phyloP scores from a whole-genome alignment of 768 basidiomycete species.

The Kockovaella imperatae region DNA sequence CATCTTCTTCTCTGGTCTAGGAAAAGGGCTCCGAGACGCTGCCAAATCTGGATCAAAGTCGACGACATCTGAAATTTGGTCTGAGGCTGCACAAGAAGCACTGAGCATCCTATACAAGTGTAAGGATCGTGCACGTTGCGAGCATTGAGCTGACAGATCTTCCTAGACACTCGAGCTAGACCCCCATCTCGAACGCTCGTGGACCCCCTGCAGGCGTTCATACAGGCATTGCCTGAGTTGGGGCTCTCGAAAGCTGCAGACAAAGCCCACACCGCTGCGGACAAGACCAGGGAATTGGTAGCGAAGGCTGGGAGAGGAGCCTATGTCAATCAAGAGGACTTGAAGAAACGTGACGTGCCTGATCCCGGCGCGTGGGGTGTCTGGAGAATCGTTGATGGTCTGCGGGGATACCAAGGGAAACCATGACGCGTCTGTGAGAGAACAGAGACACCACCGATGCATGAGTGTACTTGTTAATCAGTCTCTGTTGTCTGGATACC shows the following conservation, averaged over 20 bases:
- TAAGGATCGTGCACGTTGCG: constrained; percentile 4
- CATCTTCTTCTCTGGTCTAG: constrained; percentile 83
- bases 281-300: constrained; percentile 62
- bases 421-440: not conserved
- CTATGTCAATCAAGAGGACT: constrained; percentile 54
- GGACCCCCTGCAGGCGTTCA: constrained; percentile 80
- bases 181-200: constrained; percentile 84
- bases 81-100: constrained; percentile 51
- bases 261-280: constrained; percentile 61
- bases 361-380: constrained; percentile 94
- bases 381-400: constrained; percentile 34
- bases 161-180: constrained; percentile 68
- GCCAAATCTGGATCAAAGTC: constrained; percentile 40
- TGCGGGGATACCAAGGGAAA: constrained; percentile 24
- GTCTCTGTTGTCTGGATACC: too few species aligned
- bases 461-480: too few species aligned
- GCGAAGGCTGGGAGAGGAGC: constrained; percentile 84
- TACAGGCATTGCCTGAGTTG: constrained; percentile 48
- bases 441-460: too few species aligned
- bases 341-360: constrained; percentile 59
- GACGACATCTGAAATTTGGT: constrained; percentile 57
- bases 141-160: not conserved
- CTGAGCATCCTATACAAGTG: constrained; percentile 36
- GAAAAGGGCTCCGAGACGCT: constrained; percentile 56
- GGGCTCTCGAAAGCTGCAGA: constrained; percentile 52